These are phyloP conservation scores for Myrica gale DNA, from an alignment of 306 rosid species.

Conservation along the genomic window DNA sequence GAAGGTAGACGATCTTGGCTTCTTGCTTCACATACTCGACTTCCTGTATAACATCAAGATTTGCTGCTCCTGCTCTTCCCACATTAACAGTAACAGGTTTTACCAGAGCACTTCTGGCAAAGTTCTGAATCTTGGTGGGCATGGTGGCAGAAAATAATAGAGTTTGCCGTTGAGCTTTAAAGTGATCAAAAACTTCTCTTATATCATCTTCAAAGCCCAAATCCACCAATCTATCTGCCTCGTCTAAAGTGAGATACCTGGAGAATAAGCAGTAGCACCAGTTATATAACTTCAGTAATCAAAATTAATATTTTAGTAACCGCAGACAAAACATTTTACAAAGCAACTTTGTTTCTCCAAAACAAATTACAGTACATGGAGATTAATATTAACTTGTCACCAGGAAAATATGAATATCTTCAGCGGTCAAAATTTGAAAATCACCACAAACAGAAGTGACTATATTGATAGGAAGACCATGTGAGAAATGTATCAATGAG, in stretches of 20 bases:
- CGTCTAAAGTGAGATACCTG: slow-evolving; percentile 80
- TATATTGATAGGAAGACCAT: background rate
- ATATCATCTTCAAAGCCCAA: slow-evolving; percentile 90
- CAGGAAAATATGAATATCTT: background rate
- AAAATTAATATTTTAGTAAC: background rate
- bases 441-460: background rate
- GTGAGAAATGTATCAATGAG: background rate
- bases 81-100: slow-evolving; percentile 75
- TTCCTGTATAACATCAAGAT: slow-evolving; percentile 88
- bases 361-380: background rate
- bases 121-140: slow-evolving; percentile 89
- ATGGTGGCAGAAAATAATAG: slow-evolving; percentile 90
- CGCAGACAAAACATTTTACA: background rate
- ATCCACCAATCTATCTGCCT: slow-evolving; percentile 94
- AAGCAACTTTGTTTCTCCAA: background rate
- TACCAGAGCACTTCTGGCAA: slow-evolving; percentile 86
- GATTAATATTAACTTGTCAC: background rate
- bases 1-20: slow-evolving; percentile 86
- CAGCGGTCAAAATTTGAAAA: background rate
- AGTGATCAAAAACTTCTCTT: slow-evolving; percentile 87
- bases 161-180: slow-evolving; percentile 89
- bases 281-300: background rate
- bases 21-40: slow-evolving; percentile 95
- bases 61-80: slow-evolving; percentile 95
- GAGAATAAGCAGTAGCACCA: background rate